phyloP scores from a whole-genome alignment of 169 alveolate species.

The Cryptosporidium ubiquitum region DNA sequence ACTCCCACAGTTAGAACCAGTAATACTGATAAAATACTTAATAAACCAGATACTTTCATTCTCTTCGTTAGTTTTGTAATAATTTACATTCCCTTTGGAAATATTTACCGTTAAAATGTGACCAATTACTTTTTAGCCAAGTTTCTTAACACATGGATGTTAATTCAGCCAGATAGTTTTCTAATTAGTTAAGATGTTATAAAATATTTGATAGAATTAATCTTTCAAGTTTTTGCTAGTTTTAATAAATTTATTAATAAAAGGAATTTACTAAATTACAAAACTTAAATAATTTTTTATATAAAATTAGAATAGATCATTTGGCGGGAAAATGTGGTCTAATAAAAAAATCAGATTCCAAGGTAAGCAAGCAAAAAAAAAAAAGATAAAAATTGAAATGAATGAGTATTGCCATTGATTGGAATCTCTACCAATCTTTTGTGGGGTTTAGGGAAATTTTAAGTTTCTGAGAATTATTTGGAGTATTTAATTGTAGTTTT shows the following conservation, averaged over 20 bases:
- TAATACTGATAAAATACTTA: neutral
- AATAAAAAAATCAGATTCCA: neutral
- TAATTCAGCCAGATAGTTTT: neutral
- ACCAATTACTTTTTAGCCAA: neutral
- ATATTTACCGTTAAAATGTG: neutral
- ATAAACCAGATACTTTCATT: neutral
- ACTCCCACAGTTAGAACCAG: neutral
- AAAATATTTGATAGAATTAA: neutral
- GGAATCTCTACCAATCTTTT: too few species aligned
- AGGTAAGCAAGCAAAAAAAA: neutral
- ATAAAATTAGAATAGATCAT: constrained; percentile 45
- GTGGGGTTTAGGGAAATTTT: neutral
- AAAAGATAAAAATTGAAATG: neutral
- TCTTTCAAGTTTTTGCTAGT: neutral
- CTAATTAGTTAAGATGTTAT: neutral
- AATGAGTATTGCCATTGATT: neutral
- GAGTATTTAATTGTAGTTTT: neutral
- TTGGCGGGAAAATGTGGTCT: constrained; percentile 49
- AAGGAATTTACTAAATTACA: neutral
- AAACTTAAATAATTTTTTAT: neutral
- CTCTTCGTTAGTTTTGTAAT: neutral
- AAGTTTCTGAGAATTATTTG: neutral
- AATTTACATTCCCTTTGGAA: neutral
- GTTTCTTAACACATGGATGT: neutral
- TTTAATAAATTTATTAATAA: neutral